A percentile compares a stretch with the other conserved stretches of the same genome.
Evolutionary conservation across 2,329 filamentous ascomycete genomes (phyloP).

Genomic region (Simplicillium sp.): DNA sequence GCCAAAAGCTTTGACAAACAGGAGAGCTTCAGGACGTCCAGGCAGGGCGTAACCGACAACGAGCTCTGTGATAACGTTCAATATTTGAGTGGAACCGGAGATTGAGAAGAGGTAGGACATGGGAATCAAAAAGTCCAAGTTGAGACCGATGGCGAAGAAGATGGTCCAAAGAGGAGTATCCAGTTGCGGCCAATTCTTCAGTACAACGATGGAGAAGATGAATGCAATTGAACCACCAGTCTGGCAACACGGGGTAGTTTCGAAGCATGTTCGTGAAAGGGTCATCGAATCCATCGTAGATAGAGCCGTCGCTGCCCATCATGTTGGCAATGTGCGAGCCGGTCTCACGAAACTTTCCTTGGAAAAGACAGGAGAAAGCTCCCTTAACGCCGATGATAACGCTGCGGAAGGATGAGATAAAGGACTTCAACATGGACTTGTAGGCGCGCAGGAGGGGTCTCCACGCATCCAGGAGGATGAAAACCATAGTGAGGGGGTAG

Average conservation of each 20-base stretch:
- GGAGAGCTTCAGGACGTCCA: conserved; percentile 21
- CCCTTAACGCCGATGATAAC: conserved; percentile 13
- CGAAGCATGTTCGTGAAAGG: conserved; percentile 32
- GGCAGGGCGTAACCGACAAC: conserved; percentile 19
- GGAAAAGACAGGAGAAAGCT: conserved; percentile 15
- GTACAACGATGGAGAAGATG: conserved; percentile 21
- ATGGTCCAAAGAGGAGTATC: conserved; percentile 19
- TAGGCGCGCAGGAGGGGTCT: conserved; percentile 6
- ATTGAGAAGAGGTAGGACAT: conserved; percentile 30
- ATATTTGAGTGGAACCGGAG: conserved; percentile 29
- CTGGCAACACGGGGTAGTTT: conserved; percentile 34
- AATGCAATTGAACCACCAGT: conserved; percentile 32
- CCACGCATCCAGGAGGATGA: conserved; percentile 24
- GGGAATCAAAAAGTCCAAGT: conserved; percentile 29
- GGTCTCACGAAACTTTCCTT: conserved; percentile 22
- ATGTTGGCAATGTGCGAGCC: conserved; percentile 22
- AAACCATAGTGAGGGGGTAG: conserved; percentile 23
- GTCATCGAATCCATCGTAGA: conserved; percentile 32
- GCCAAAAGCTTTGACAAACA: conserved; percentile 51
- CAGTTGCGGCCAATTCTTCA: conserved; percentile 16
- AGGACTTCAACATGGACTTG: conserved; percentile 2
- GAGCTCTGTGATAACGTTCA: conserved; percentile 40
- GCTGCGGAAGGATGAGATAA: neutral
- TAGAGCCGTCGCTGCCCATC: conserved; percentile 23
- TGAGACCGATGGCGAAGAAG: conserved; percentile 22